Percentiles rank a stretch among this genome's conserved stretches.
phyloP scores from a whole-genome alignment of 768 basidiomycete species.

The Kondoa subrosea region DNA sequence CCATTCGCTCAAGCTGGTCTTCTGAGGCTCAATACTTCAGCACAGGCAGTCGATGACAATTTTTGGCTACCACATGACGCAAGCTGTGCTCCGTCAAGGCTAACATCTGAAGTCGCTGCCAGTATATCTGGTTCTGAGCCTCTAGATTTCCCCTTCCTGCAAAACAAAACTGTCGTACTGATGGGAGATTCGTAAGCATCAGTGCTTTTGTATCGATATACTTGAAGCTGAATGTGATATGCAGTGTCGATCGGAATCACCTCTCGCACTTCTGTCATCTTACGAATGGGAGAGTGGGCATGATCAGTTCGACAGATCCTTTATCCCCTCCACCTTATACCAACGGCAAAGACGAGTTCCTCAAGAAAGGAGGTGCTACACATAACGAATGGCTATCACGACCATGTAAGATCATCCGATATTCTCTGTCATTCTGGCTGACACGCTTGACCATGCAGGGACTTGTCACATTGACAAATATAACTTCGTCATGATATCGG shows the following conservation, averaged over 20 bases:
- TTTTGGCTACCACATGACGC: not conserved
- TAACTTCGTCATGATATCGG: slow-evolving; percentile 5
- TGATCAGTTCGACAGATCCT: not conserved
- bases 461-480: not conserved
- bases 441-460: too few relatives aligned
- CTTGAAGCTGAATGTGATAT: not conserved
- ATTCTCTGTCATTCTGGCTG: too few relatives aligned
- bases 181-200: not conserved
- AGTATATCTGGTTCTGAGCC: not conserved
- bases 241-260: not conserved
- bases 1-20: not conserved
- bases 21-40: not conserved
- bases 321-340: not conserved
- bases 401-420: too few relatives aligned
- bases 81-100: not conserved
- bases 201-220: not conserved
- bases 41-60: not conserved
- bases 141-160: not conserved
- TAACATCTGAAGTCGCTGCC: not conserved
- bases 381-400: not conserved
- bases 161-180: not conserved
- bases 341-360: slow-evolving; percentile 6
- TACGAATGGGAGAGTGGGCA: not conserved
- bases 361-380: not conserved
- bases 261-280: not conserved